Evolutionary conservation across 176 grass and related monocot species (phyloP).

Genomic region (Oropetium thomaeum): DNA sequence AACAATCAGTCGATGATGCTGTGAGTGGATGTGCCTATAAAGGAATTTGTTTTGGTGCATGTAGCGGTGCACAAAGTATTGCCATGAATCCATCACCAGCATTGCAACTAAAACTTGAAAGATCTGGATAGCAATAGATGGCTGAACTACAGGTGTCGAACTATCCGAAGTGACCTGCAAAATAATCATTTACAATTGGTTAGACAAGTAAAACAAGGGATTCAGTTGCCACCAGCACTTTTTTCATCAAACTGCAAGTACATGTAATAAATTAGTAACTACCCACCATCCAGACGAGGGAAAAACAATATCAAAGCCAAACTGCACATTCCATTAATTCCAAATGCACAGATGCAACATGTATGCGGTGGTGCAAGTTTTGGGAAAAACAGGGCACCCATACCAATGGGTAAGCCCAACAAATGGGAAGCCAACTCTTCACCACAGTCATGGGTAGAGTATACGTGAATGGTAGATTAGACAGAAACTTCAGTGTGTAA

Average conservation of each 20-base stretch:
- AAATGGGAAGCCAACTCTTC: not conserved
- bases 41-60: conserved; percentile 98
- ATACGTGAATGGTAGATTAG: not conserved
- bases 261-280: not conserved
- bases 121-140: conserved; percentile 51
- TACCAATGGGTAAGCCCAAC: not conserved
- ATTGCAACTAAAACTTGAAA: conserved; percentile 79
- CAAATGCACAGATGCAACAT: not conserved
- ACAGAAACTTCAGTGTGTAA: not conserved
- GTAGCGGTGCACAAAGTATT: conserved; percentile 88
- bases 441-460: not conserved
- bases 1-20: conserved; percentile 74
- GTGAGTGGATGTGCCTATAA: conserved; percentile 73
- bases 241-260: not conserved
- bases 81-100: conserved; percentile 87
- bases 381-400: not conserved
- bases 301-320: not conserved
- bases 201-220: not conserved
- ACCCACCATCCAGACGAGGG: not conserved
- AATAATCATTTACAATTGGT: conserved; percentile 16
- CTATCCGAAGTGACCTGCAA: conserved; percentile 70
- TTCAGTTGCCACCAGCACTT: not conserved
- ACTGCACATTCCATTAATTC: not conserved
- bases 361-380: not conserved
- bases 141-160: conserved; percentile 53